A percentile compares a stretch with the other conserved stretches of the same genome.
phyloP scores from a whole-genome alignment of 106 monocot species.

The Agapanthus africanus region DNA sequence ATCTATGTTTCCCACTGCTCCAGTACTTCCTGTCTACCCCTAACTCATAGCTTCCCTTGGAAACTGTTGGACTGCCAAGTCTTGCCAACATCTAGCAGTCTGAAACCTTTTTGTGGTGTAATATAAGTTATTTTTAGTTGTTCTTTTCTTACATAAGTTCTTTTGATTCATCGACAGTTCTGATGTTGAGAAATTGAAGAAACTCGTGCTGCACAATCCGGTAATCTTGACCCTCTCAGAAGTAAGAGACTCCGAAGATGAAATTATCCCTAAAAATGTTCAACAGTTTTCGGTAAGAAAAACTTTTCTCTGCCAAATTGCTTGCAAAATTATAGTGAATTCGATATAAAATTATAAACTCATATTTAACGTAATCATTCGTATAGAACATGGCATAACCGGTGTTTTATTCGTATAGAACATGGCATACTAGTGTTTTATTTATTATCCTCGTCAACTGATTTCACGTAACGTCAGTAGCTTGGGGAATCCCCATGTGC shows the following conservation, averaged over 20 bases:
- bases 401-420: too few species aligned
- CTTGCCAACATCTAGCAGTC: too few species aligned
- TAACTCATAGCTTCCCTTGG: too few species aligned
- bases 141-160: conserved; percentile 4
- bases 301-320: neutral
- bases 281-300: conserved; percentile 76
- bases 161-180: conserved; percentile 33
- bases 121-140: too few species aligned
- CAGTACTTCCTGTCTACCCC: too few species aligned
- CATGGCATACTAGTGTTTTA: too few species aligned
- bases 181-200: conserved; percentile 91
- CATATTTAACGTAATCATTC: neutral
- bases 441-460: too few species aligned
- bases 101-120: too few species aligned
- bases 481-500: too few species aligned
- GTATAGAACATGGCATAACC: neutral
- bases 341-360: neutral
- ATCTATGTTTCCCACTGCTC: too few species aligned
- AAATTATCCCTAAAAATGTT: conserved; percentile 70
- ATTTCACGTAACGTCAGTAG: too few species aligned
- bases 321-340: neutral
- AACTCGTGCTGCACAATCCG: conserved; percentile 87
- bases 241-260: conserved; percentile 43
- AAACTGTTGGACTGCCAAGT: too few species aligned
- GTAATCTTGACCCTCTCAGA: conserved; percentile 71